Evolutionary conservation across 805 yeast species (phyloP).

Genomic region (Yamadazyma endophytica): DNA sequence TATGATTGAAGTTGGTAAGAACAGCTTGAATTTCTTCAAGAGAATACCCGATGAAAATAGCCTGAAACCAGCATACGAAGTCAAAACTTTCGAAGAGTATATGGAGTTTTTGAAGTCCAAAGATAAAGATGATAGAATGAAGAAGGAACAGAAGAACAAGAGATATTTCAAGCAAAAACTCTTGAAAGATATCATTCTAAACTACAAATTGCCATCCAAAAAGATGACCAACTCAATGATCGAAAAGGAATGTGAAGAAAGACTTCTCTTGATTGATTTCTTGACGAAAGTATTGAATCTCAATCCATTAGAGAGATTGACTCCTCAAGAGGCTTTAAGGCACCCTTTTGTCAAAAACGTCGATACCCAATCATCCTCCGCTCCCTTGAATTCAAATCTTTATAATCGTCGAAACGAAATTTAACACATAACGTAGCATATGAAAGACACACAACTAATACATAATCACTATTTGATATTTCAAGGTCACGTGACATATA

Average conservation of each 20-base stretch:
- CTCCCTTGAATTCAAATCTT: neutral
- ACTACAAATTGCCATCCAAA: constrained; percentile 65
- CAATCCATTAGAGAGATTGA: constrained; percentile 93
- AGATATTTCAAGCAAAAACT: constrained; percentile 67
- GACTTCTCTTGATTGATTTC: constrained; percentile 73
- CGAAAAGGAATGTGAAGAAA: constrained; percentile 70
- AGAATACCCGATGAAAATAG: constrained; percentile 21
- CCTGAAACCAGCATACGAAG: constrained; percentile 24
- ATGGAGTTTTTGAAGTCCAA: constrained; percentile 19
- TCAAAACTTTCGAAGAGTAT: constrained; percentile 36
- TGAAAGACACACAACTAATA: neutral
- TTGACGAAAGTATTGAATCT: constrained; percentile 70
- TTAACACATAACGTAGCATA: neutral
- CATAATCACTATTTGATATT: no score
- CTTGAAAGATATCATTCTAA: constrained; percentile 68
- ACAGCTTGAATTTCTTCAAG: constrained; percentile 64
- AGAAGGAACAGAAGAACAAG: constrained; percentile 73
- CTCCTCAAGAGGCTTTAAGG: constrained; percentile 89
- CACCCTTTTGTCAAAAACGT: constrained; percentile 74
- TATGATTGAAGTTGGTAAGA: constrained; percentile 96
- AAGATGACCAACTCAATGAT: constrained; percentile 49
- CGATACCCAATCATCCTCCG: neutral
- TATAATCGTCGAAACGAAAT: neutral
- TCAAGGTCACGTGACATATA: no score
- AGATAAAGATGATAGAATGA: constrained; percentile 25